Conservation (phyloP, 805 yeast genomes). For the Ogataea pini region DNA sequence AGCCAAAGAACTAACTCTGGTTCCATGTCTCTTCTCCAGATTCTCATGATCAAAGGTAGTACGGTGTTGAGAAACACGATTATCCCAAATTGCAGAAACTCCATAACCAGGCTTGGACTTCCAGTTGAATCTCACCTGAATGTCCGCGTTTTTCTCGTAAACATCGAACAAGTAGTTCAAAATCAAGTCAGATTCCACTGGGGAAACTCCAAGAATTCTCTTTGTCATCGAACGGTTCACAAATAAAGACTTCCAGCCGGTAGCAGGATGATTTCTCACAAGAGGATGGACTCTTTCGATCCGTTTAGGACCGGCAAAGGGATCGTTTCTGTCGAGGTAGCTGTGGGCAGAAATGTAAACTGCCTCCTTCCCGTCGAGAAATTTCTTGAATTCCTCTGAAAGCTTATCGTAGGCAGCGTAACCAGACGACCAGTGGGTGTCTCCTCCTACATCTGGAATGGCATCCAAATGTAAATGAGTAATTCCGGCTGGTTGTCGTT, state of each 20-base stretch:
- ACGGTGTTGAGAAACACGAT: slow-evolving; percentile 44
- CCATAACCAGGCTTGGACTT: slow-evolving; percentile 40
- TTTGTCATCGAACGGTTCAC: slow-evolving; percentile 52
- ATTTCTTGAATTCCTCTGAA: slow-evolving; percentile 49
- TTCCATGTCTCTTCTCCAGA: slow-evolving; percentile 49
- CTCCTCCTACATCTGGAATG: slow-evolving; percentile 53
- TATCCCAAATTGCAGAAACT: slow-evolving; percentile 49
- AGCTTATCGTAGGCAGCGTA: slow-evolving; percentile 57
- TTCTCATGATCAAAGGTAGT: slow-evolving; percentile 45
- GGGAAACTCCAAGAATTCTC: slow-evolving; percentile 52
- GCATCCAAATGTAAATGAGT: slow-evolving; percentile 55
- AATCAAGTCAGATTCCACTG: slow-evolving; percentile 49
- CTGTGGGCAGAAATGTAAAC: slow-evolving; percentile 41
- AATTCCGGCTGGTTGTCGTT: slow-evolving; percentile 54
- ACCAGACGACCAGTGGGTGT: slow-evolving; percentile 56
- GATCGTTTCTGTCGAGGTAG: slow-evolving; percentile 41
- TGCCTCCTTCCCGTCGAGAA: slow-evolving; percentile 53
- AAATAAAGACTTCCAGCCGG: slow-evolving; percentile 59
- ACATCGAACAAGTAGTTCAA: slow-evolving; percentile 43
- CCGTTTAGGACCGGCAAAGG: slow-evolving; percentile 46
- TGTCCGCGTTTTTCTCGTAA: slow-evolving; percentile 51
- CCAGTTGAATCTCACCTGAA: slow-evolving; percentile 57
- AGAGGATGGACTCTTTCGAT: slow-evolving; percentile 60
- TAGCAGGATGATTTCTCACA: slow-evolving; percentile 65
- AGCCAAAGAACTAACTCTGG: slow-evolving; percentile 53